Conservation (phyloP, 371 early-diverging fungal genomes). For the Capillidium heterosporum region DNA sequence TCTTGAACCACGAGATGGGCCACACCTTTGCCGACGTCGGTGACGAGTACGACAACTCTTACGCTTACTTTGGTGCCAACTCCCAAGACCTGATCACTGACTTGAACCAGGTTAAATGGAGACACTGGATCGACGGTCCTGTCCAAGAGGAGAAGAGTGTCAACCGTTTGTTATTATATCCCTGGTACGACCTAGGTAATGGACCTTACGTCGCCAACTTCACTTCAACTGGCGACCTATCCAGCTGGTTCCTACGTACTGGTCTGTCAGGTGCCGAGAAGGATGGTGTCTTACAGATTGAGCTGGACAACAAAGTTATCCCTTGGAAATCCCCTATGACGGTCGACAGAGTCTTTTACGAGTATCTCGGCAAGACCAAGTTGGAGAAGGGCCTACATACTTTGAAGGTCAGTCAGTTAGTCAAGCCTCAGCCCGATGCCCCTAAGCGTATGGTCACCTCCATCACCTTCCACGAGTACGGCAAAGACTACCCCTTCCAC, state of each 20-base stretch:
- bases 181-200: conserved; percentile 32
- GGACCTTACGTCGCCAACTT: conserved; percentile 26
- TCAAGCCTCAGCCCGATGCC: conserved; percentile 10
- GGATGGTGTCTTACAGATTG: conserved; percentile 13
- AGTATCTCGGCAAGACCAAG: conserved; percentile 10
- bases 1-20: conserved; percentile 34
- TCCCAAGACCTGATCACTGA: conserved; percentile 12
- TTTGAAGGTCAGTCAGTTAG: neutral
- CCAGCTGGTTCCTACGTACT: conserved; percentile 23
- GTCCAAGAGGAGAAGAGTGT: conserved; percentile 16
- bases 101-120: conserved; percentile 15
- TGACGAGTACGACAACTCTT: conserved; percentile 35
- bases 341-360: conserved; percentile 26
- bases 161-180: conserved; percentile 20
- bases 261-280: conserved; percentile 28
- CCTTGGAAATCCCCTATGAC: conserved; percentile 23
- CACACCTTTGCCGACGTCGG: conserved; percentile 31
- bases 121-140: conserved; percentile 25
- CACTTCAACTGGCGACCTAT: conserved; percentile 19
- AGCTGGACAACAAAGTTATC: conserved; percentile 22
- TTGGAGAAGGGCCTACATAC: conserved; percentile 2
- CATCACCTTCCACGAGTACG: conserved; percentile 28
- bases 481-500: conserved; percentile 16
- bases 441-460: conserved; percentile 31
- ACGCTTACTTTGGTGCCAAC: conserved; percentile 32